Conservation (phyloP, 257 asterid species). For the Solanum lycopersicoides region DNA sequence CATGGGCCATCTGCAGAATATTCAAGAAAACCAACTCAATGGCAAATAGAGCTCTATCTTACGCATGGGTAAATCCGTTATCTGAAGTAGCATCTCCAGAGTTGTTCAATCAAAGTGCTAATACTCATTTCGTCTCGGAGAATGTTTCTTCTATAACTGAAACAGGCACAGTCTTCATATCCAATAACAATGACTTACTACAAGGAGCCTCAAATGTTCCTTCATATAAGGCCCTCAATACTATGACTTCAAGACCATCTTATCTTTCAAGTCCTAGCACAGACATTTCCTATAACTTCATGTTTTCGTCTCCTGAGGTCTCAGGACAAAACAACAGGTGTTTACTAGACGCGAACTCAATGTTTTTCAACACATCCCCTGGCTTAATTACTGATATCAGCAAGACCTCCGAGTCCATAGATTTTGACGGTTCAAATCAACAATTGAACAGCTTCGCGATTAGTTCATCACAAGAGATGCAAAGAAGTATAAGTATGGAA, state of each 20-base stretch:
- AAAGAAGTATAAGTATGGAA: conserved; percentile 6
- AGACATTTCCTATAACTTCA: conserved; percentile 1
- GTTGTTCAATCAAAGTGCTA: conserved; percentile 8
- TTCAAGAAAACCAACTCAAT: conserved; percentile 77
- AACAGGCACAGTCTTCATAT: conserved; percentile 9
- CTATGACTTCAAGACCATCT: conserved; percentile 1
- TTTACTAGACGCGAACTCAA: conserved; percentile 35
- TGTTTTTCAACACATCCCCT: conserved; percentile 41
- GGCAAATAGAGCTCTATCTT: conserved; percentile 56
- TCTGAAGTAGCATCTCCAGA: not conserved
- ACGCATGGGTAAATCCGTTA: conserved; percentile 40
- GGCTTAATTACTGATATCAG: conserved; percentile 28
- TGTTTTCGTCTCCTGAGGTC: conserved; percentile 8
- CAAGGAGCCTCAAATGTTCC: conserved; percentile 14
- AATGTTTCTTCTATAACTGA: conserved; percentile 8
- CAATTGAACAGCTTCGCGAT: conserved; percentile 22
- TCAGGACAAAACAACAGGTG: not conserved
- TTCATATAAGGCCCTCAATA: not conserved
- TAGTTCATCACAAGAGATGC: conserved; percentile 28
- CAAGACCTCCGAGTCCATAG: not conserved
- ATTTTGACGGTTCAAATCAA: conserved; percentile 9
- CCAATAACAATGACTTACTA: conserved; percentile 12
- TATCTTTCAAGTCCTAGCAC: conserved; percentile 8
- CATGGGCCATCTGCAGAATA: conserved; percentile 96
- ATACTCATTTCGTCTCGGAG: conserved; percentile 12